Evolutionary conservation across 2,329 filamentous ascomycete species (phyloP).

Genomic region (Podosphaera leucotricha): DNA sequence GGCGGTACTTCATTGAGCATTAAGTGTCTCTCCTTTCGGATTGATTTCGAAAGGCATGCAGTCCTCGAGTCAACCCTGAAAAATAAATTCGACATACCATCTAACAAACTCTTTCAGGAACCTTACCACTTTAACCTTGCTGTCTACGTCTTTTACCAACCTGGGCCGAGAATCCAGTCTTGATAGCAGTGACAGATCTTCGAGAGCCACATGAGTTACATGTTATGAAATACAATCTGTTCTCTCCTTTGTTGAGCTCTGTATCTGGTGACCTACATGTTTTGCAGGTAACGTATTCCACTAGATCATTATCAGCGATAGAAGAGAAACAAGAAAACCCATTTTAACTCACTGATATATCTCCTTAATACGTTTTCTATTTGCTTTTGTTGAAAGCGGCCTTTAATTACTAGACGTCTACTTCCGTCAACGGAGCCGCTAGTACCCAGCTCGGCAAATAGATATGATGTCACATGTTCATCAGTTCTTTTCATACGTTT

Average conservation of each 20-base stretch:
- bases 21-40: too few species aligned
- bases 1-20: too few species aligned
- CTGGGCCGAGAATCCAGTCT: conserved; percentile 99
- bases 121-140: conserved; percentile 34
- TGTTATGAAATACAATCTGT: conserved; percentile 95
- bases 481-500: conserved; percentile 98
- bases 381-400: conserved; percentile 98
- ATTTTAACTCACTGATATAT: conserved; percentile 51
- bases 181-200: conserved; percentile 89
- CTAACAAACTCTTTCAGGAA: too few species aligned
- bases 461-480: conserved; percentile 88
- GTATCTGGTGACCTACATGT: conserved; percentile 90
- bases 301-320: conserved; percentile 11
- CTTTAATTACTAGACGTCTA: conserved; percentile 90
- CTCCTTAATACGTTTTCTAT: conserved; percentile 91
- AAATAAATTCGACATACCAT: too few species aligned
- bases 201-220: conserved; percentile 73
- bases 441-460: conserved; percentile 96
- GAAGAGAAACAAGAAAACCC: neutral
- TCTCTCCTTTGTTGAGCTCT: conserved; percentile 95
- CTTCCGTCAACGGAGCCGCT: conserved; percentile 85
- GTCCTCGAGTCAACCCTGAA: too few species aligned
- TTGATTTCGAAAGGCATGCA: too few species aligned
- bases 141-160: conserved; percentile 97
- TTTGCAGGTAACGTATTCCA: conserved; percentile 98